Conservation (phyloP, 176 grass and related monocot genomes). For the Zoysia japonica region DNA sequence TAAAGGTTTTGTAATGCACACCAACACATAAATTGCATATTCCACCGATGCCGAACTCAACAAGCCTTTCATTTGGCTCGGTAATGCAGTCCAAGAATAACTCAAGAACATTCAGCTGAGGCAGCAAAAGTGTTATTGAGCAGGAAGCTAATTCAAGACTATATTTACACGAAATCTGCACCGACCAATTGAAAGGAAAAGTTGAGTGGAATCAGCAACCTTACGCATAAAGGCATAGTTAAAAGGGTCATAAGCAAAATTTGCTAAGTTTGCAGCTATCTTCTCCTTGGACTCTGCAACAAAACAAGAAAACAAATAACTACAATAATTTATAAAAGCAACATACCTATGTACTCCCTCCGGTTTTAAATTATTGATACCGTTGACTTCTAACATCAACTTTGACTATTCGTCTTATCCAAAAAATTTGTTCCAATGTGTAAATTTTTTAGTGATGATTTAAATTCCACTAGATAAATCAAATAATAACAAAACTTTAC, state of each 20-base stretch:
- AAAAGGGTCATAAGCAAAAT: slow-evolving; percentile 92
- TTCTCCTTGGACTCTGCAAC: slow-evolving; percentile 81
- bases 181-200: slow-evolving; percentile 15
- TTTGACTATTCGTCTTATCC: too few relatives aligned
- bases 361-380: too few relatives aligned
- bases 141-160: background rate
- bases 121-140: slow-evolving; percentile 21
- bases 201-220: slow-evolving; percentile 39
- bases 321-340: background rate
- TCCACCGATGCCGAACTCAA: slow-evolving; percentile 81
- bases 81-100: slow-evolving; percentile 95
- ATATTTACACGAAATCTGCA: slow-evolving; percentile 10
- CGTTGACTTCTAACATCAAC: too few relatives aligned
- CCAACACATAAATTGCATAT: slow-evolving; percentile 81
- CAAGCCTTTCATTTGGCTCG: slow-evolving; percentile 85
- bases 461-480: too few relatives aligned
- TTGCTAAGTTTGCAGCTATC: slow-evolving; percentile 77
- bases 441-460: too few relatives aligned
- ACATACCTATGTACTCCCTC: background rate
- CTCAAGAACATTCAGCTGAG: slow-evolving; percentile 88
- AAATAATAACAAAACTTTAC: too few relatives aligned
- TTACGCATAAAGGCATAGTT: slow-evolving; percentile 76
- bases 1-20: slow-evolving; percentile 31
- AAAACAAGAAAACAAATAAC: background rate
- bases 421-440: too few relatives aligned